phyloP scores from a whole-genome alignment of 495 filamentous ascomycete species.

The Neurospora pannonica region DNA sequence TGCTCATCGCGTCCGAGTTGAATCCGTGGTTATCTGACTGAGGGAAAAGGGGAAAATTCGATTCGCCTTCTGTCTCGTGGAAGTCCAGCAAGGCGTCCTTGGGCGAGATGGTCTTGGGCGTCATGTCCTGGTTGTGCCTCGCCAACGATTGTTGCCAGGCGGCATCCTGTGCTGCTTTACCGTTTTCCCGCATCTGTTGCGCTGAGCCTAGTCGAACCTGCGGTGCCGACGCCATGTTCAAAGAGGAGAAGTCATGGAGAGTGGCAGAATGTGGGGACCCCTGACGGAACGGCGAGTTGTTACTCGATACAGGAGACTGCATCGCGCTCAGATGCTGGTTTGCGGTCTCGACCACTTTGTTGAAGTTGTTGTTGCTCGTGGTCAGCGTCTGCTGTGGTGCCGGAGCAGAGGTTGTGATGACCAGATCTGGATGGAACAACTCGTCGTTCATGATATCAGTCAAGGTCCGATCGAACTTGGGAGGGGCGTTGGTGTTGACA shows the following conservation, averaged over 20 bases:
- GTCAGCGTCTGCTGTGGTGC: constrained; percentile 38
- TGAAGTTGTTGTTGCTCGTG: constrained; percentile 59
- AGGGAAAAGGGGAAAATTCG: constrained; percentile 62
- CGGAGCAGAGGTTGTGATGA: constrained; percentile 43
- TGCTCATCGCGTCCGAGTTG: constrained; percentile 20
- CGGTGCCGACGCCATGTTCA: constrained; percentile 18
- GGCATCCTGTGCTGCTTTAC: constrained; percentile 50
- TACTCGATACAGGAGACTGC: constrained; percentile 45
- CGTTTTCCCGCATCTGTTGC: constrained; percentile 49
- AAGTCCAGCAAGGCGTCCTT: constrained; percentile 89
- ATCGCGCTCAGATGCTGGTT: constrained; percentile 56
- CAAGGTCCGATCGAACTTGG: constrained; percentile 77
- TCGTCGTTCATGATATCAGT: constrained; percentile 81
- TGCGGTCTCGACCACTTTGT: constrained; percentile 16
- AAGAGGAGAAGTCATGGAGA: constrained; percentile 33
- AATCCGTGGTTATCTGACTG: constrained; percentile 25
- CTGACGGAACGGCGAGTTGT: constrained; percentile 74
- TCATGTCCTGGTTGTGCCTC: constrained; percentile 34
- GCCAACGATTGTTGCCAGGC: constrained; percentile 44
- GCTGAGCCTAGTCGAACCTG: constrained; percentile 45
- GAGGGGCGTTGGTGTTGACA: constrained; percentile 41
- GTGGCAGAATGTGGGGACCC: constrained; percentile 56
- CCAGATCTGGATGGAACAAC: constrained; percentile 62
- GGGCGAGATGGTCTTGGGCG: constrained; percentile 86
- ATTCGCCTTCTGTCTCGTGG: constrained; percentile 59